phyloP scores from a whole-genome alignment of 2,329 filamentous ascomycete species.

The Epichloe hybrida region DNA sequence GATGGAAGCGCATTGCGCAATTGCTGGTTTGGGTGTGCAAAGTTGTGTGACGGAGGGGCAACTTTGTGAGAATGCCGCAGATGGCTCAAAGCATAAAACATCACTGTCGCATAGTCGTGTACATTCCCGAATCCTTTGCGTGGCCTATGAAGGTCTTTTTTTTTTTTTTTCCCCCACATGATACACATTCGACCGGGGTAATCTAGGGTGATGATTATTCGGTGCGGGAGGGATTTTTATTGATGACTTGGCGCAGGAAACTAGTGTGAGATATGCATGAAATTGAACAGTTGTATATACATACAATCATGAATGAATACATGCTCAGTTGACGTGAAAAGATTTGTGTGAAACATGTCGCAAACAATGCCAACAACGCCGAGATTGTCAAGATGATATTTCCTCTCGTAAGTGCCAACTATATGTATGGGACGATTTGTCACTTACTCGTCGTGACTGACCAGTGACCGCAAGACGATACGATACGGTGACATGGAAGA shows the following conservation, averaged over 20 bases:
- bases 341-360: too few relatives aligned
- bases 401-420: background rate
- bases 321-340: background rate
- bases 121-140: background rate
- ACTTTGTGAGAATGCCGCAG: background rate
- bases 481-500: background rate
- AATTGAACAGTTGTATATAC: background rate
- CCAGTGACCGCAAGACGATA: background rate
- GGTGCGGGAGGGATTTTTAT: background rate
- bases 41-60: background rate
- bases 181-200: background rate
- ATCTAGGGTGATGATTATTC: background rate
- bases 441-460: background rate
- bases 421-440: background rate
- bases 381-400: background rate
- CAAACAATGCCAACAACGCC: too few relatives aligned
- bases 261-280: background rate
- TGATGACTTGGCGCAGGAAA: background rate
- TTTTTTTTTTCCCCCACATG: background rate
- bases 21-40: background rate
- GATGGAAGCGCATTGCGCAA: background rate
- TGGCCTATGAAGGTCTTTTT: background rate
- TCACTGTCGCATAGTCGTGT: background rate
- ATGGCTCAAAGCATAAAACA: background rate
- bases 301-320: background rate